Evolutionary conservation across 2,329 filamentous ascomycete genomes (phyloP), one percentile per base, ranked within the genome.

Genomic region (Niveomyces coronatus): DNA sequence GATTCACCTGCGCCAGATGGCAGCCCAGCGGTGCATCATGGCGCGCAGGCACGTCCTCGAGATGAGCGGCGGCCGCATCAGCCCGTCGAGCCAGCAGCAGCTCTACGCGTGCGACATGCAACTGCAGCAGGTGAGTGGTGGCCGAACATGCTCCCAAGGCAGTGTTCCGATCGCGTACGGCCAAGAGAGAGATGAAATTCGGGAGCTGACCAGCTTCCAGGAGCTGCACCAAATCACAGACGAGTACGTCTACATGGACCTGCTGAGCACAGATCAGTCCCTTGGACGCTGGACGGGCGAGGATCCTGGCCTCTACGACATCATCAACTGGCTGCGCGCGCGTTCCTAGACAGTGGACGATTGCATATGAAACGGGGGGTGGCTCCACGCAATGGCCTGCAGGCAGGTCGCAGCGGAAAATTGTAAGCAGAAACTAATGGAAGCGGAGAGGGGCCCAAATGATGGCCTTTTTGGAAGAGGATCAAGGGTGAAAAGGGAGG

Each of bases 231-330:
- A 61, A 27, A 68, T 79, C 47, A 75, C 68, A 28, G 76, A 81
- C 54, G 72, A 79, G 38, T 51, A 57, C 24, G 64, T 80, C 43
- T 79, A 79, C 53, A 53, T 59, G 32, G 64, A 76, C 42, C 63
- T 79, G 39, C 65, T 68, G 44, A 53, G 59, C 24, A 67, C 67
- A 15, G 76, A 80, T 51, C 57, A 67, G 18, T 51, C 55, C 39
- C 65, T 71, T 57, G 71, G 72, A 50, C 72, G 74, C 58, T 81
- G 76, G 76, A 76, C 68, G 48, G 65, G 60, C 45, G 76, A 80
- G 51, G 76, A 80, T 51, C 76, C 76, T 3, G 72, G 67, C 46
- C 58, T 78, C 37, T 62, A 70, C 38, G 61, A 65, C 34, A 68
- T 79, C 41, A 65, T 71, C 52, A 67, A 72, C 54, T 80, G 76